Conservation (phyloP, 805 yeast species). For the Kregervanrija fluxuum region DNA sequence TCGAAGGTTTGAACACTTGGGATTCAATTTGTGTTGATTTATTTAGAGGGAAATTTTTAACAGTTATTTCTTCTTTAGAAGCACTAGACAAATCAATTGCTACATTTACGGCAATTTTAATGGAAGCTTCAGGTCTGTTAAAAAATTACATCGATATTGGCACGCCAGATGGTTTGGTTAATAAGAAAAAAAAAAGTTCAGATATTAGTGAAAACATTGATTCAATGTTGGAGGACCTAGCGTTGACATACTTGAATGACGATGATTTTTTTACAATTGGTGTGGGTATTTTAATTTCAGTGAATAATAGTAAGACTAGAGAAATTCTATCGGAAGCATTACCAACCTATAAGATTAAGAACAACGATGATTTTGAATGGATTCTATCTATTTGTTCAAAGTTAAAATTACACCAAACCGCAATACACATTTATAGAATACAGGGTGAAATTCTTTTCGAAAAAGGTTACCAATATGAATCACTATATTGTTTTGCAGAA, state of each 20-base stretch:
- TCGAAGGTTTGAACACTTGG: constrained; percentile 39
- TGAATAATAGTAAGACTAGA: constrained; percentile 37
- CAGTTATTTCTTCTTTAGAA: constrained; percentile 53
- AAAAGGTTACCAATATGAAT: constrained; percentile 41
- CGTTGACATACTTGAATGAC: constrained; percentile 44
- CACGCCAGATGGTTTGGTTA: background rate
- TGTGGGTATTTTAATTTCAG: constrained; percentile 50
- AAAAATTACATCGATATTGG: constrained; percentile 27
- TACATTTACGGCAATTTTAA: constrained; percentile 51
- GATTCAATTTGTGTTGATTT: constrained; percentile 50
- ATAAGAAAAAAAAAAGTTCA: constrained; percentile 3
- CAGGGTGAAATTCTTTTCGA: constrained; percentile 35
- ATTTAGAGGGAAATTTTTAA: constrained; percentile 47
- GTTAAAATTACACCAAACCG: constrained; percentile 51
- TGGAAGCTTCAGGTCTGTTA: constrained; percentile 59
- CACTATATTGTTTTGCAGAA: constrained; percentile 55
- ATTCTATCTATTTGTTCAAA: constrained; percentile 65
- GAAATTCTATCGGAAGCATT: constrained; percentile 47
- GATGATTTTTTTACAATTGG: constrained; percentile 59
- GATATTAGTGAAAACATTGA: constrained; percentile 20
- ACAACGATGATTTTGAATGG: constrained; percentile 79
- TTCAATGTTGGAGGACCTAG: constrained; percentile 43
- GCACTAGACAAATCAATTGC: constrained; percentile 56
- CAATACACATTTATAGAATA: constrained; percentile 45
- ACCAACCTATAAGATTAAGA: constrained; percentile 52